These are phyloP conservation scores for Oleoguttula mirabilis DNA, from an alignment of 495 filamentous ascomycete species.

Conservation along the genomic window DNA sequence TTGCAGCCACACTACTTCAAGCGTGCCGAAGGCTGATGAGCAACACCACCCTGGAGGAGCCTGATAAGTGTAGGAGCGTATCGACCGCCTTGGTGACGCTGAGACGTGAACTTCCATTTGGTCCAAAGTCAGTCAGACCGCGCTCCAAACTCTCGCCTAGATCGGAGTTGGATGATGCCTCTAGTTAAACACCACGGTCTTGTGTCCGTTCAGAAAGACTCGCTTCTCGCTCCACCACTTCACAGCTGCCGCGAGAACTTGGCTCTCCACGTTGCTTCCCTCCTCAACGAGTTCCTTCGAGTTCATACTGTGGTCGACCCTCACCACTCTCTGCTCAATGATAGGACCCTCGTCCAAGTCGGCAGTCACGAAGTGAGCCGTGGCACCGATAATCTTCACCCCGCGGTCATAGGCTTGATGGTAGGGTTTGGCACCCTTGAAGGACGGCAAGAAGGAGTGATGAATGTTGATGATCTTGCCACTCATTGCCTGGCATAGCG, in stretches of 20 bases:
- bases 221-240: conserved; percentile 62
- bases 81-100: too few species aligned
- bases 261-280: conserved; percentile 64
- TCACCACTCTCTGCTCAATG: conserved; percentile 62
- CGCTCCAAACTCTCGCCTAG: too few species aligned
- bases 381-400: conserved; percentile 70
- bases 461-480: conserved; percentile 75
- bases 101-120: too few species aligned
- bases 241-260: conserved; percentile 57
- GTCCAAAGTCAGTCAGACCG: too few species aligned
- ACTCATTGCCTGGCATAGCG: conserved; percentile 57
- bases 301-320: conserved; percentile 57
- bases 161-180: too few species aligned
- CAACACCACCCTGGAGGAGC: too few species aligned
- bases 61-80: too few species aligned
- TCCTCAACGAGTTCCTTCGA: conserved; percentile 59
- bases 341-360: conserved; percentile 68
- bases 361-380: conserved; percentile 64
- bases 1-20: too few species aligned
- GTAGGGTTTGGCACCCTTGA: conserved; percentile 73
- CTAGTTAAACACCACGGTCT: conserved; percentile 61
- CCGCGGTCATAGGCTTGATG: conserved; percentile 67
- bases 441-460: conserved; percentile 64
- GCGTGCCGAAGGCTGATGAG: too few species aligned
- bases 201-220: conserved; percentile 57